Base-by-base conservation (phyloP, 805 yeast species). In the Barnettozyma vustinii region DNA sequence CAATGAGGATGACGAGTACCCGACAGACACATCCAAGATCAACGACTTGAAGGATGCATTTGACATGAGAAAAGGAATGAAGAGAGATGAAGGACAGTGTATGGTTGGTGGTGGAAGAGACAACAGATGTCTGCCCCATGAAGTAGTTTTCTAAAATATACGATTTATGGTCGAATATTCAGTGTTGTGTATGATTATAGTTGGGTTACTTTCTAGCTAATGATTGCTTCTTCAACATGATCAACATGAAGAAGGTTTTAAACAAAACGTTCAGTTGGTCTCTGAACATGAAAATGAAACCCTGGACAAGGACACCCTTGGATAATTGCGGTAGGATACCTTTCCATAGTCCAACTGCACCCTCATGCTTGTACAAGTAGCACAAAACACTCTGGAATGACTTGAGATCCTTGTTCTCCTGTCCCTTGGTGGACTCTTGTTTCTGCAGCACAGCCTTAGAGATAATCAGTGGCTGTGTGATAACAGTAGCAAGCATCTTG, bases 231-330 rank as follows among this genome's bases (percentile, higher is more conserved):
- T 37, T 30, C 10, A 41, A 21, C 15, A 30, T 37, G 16, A 50
- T 18, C 25, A 50, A 37, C 13, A 15, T 27, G 41, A 41, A 46
- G 20, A 50, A 40, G 23, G 49, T 53, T 52, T 54, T 64, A 54
- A 63, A 50, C 12, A 49, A 37, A 8, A 51, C 13, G 5, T 55
- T 58, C 64, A 63, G 46, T 40, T 60, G 56, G 44, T 58, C 62
- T 40, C 72, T 86, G 67, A 83, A 84, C 83, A 84, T 85, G 61
- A 88, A 84, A 57, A 88, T 72, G 52, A 88, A 71, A 0, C 96
- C 96, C 65, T 88, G 96, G 5, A 87, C 96, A 40, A 88, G 65
- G 2, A 87, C 83, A 1, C 94, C 96, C 71, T 88, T 88, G 37
- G 81, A 64, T 50, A 88, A 72, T 64, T 88, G 96, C 6, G 96